A percentile compares a stretch with the other conserved stretches of the same genome.
phyloP scores from a whole-genome alignment of 495 filamentous ascomycete species.

The Penicillium parvum region DNA sequence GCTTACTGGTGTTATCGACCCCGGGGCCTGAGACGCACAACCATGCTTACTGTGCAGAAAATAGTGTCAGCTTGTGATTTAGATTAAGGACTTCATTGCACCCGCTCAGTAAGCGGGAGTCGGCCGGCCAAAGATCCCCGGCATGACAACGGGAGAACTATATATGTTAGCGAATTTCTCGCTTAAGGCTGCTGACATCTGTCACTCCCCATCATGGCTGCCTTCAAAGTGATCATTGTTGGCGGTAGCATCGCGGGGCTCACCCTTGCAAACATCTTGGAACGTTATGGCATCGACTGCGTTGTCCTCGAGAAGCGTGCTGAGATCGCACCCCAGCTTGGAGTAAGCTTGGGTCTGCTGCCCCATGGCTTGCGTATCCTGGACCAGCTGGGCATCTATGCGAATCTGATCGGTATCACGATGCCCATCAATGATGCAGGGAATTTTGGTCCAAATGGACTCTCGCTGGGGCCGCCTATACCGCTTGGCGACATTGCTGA shows the following conservation, averaged over 20 bases:
- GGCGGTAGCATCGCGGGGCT: slow-evolving; percentile 48
- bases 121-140: no score
- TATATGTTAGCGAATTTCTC: no score
- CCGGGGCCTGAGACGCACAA: no score
- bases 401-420: slow-evolving; percentile 5
- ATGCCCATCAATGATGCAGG: background rate
- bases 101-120: no score
- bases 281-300: slow-evolving; percentile 43
- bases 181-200: no score
- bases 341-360: slow-evolving; percentile 30
- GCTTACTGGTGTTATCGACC: no score
- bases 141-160: no score
- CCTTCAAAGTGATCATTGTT: slow-evolving; percentile 39
- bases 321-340: slow-evolving; percentile 31
- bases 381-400: slow-evolving; percentile 43
- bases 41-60: no score
- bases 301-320: slow-evolving; percentile 41
- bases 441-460: slow-evolving; percentile 1
- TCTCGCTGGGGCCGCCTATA: background rate
- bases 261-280: slow-evolving; percentile 39
- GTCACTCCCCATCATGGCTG: background rate
- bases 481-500: background rate
- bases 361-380: slow-evolving; percentile 34
- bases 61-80: no score
- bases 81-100: no score